Base-by-base conservation (phyloP, 2,329 filamentous ascomycete genomes). In the Verticillium dahliae region DNA sequence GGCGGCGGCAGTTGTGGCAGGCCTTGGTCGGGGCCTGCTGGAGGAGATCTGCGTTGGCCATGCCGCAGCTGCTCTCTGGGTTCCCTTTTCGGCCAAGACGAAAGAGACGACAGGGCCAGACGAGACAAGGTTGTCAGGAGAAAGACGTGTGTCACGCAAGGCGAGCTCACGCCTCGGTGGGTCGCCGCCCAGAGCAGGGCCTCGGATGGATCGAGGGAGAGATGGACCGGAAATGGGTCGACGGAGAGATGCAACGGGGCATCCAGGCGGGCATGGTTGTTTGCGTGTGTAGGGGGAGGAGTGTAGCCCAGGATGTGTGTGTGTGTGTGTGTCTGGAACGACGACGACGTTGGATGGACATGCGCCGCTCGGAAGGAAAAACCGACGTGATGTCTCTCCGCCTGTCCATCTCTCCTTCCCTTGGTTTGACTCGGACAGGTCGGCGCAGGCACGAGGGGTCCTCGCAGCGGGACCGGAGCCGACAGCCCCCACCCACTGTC, bases 1-100 rank as follows among this genome's bases (percentile, higher is more conserved):
- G 77, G 60, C 80, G 79, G 59, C 81, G 78, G 70, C 81, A 84
- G 72, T 82, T 84, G 73, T 84, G 81, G 68, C 81, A 84, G 54
- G 64, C 61, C 35, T 64, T 66, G 31, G 65, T 65, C 54, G 64
- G 63, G 35, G 60, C 52, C 50, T 39, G 34, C 41, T 59, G 56
- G 33, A 62, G 33, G 14, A 59, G 45, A 15, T 38, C 34, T 5
- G 34, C 13, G 45, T 50, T 50, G n/a, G 18, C n/a, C 45, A 50
- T 50, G 45, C 7, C 18, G 9, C 7, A 38, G 54, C 35, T 50
- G 55, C 13, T n/a, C n/a, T 56, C 31, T 11, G 45, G 22, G 59
- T 34, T 39, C 22, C 27, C 27, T 27, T 27, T 27, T 27, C 27
- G 27, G 27, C 27, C 27, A 27, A 27, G 27, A 27, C 27, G 3